These are phyloP conservation scores for Penicillium canescens DNA, from an alignment of 495 filamentous ascomycete genomes.

Conservation along the genomic window DNA sequence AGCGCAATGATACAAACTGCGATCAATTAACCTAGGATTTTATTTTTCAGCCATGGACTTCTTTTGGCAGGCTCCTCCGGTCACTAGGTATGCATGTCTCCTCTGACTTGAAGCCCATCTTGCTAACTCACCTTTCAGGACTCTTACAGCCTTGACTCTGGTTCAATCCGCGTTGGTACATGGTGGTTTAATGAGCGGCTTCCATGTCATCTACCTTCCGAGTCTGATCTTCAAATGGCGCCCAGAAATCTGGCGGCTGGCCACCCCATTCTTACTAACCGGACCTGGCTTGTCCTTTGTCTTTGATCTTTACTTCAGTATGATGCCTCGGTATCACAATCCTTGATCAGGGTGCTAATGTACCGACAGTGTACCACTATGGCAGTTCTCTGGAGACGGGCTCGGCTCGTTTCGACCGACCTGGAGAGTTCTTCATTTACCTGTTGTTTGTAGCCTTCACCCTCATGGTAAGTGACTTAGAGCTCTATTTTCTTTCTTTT, in stretches of 20 bases:
- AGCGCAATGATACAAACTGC: conserved; percentile 12
- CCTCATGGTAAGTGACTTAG: conserved; percentile 60
- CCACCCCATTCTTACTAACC: conserved; percentile 74
- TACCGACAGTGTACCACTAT: conserved; percentile 61
- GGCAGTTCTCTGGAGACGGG: conserved; percentile 60
- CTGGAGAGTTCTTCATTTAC: conserved; percentile 72
- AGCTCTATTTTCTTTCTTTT: conserved; percentile 16
- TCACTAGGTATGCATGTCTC: conserved; percentile 59
- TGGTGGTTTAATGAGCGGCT: conserved; percentile 55
- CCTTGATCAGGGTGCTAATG: conserved; percentile 28
- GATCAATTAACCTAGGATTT: conserved; percentile 14
- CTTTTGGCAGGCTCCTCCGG: conserved; percentile 70
- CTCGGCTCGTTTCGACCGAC: conserved; percentile 58
- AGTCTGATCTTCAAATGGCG: conserved; percentile 58
- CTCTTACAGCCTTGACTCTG: conserved; percentile 67
- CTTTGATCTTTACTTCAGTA: conserved; percentile 83
- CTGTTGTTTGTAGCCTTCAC: conserved; percentile 58
- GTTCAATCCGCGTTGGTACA: conserved; percentile 60
- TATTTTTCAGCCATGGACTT: conserved; percentile 49
- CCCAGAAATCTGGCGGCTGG: conserved; percentile 69
- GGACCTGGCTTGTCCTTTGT: conserved; percentile 62
- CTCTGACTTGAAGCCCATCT: conserved; percentile 1
- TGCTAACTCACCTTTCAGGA: conserved; percentile 51
- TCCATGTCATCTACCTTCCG: conserved; percentile 58
- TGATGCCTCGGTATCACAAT: conserved; percentile 26